Percentiles rank a stretch among this genome's conserved stretches.
These are phyloP conservation scores for Fusarium pilosicola DNA, from an alignment of 2,329 filamentous ascomycete genomes.

Conservation along the genomic window DNA sequence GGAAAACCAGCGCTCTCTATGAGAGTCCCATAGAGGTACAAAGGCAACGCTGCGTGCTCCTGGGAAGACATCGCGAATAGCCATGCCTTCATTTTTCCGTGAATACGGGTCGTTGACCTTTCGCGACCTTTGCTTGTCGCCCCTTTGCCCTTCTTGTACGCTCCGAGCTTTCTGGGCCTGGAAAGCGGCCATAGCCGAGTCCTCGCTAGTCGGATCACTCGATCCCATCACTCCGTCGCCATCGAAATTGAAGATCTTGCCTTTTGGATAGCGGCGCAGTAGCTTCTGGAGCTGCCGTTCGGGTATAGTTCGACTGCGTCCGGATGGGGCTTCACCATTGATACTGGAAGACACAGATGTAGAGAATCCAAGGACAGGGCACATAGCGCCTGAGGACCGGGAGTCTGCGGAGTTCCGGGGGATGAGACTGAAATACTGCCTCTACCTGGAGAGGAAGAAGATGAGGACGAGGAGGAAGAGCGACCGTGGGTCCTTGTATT, in stretches of 20 bases:
- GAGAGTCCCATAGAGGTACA: slow-evolving; percentile 59
- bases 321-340: slow-evolving; percentile 38
- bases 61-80: slow-evolving; percentile 52
- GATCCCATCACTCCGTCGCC: slow-evolving; percentile 49
- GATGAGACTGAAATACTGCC: not conserved
- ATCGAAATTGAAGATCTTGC: slow-evolving; percentile 59
- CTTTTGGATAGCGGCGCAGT: slow-evolving; percentile 54
- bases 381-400: slow-evolving; percentile 29
- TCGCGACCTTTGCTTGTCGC: not conserved
- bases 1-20: slow-evolving; percentile 59
- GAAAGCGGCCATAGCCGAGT: not conserved
- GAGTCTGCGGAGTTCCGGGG: slow-evolving; percentile 37
- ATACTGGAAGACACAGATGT: slow-evolving; percentile 48
- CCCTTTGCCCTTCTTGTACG: not conserved
- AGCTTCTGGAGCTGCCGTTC: slow-evolving; percentile 20
- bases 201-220: slow-evolving; percentile 46
- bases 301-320: not conserved
- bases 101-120: slow-evolving; percentile 18
- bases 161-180: not conserved
- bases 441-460: slow-evolving; percentile 8
- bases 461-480: slow-evolving; percentile 17
- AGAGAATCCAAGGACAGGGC: slow-evolving; percentile 53
- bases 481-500: not conserved
- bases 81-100: slow-evolving; percentile 26
- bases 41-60: slow-evolving; percentile 58